These are phyloP conservation scores for Silene coronaria DNA, from an alignment of 179 eudicot genomes.

Conservation along the genomic window DNA sequence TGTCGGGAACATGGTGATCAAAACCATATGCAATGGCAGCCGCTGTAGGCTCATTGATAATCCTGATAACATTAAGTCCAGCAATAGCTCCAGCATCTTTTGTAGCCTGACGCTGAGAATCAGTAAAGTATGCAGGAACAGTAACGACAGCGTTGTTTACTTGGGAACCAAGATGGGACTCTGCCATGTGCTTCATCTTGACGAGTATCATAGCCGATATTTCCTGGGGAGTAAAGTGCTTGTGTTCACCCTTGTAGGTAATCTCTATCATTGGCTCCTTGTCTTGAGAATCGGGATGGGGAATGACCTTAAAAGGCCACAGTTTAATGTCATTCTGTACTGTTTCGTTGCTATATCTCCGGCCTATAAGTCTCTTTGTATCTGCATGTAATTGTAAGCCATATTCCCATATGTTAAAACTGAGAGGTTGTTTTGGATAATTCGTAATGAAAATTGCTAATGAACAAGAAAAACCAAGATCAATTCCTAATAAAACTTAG, in stretches of 20 bases:
- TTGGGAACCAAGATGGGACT: neutral
- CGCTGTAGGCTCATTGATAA: conserved; percentile 27
- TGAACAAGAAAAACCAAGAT: no score
- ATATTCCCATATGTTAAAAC: no score
- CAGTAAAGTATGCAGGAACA: conserved; percentile 26
- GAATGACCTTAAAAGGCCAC: conserved; percentile 13
- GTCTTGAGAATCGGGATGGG: neutral
- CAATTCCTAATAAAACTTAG: no score
- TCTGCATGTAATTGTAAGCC: neutral
- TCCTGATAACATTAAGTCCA: conserved; percentile 8
- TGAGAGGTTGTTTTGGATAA: no score
- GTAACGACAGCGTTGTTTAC: conserved; percentile 8
- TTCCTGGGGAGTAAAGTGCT: conserved; percentile 8
- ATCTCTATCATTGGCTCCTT: neutral
- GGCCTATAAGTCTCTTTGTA: conserved; percentile 3
- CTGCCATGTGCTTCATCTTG: conserved; percentile 11
- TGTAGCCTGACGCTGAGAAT: conserved; percentile 22
- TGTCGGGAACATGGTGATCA: neutral
- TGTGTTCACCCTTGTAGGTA: neutral
- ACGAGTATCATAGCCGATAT: conserved; percentile 9
- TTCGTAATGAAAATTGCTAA: no score
- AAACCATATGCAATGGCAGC: conserved; percentile 30
- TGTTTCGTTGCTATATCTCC: neutral
- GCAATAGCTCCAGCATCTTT: conserved; percentile 20
- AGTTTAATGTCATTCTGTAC: conserved; percentile 8